These are phyloP conservation scores for Nothophytophthora sp. DNA, from an alignment of 352 stramenopile species.

Conservation along the genomic window DNA sequence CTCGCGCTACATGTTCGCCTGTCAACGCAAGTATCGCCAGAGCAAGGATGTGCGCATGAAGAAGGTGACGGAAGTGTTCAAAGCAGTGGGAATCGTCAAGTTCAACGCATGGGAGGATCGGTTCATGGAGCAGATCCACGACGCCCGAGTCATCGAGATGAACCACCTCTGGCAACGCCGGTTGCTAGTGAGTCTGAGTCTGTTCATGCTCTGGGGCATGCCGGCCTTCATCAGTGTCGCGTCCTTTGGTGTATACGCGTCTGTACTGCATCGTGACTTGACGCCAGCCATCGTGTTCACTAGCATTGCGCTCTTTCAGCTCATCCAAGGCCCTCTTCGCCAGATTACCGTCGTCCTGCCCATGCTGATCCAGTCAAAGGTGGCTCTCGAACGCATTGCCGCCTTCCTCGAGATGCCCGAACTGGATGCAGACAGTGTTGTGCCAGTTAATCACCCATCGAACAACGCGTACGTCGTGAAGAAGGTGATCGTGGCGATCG, in stretches of 20 bases:
- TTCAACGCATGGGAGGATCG: constrained; percentile 91
- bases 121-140: constrained; percentile 79
- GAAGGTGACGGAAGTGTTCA: constrained; percentile 90
- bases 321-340: constrained; percentile 39
- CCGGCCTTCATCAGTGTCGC: constrained; percentile 44
- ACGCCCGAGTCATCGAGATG: constrained; percentile 78
- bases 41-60: constrained; percentile 92
- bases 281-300: constrained; percentile 61
- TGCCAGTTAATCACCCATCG: no score
- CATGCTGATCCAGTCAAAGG: constrained; percentile 1
- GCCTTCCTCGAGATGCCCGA: no score
- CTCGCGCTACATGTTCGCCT: no score
- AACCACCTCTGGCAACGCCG: constrained; percentile 65
- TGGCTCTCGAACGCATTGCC: no score
- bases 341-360: background rate
- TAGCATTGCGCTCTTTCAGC: constrained; percentile 49
- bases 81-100: constrained; percentile 96
- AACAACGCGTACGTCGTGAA: no score
- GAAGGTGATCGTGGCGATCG: no score
- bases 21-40: no score
- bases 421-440: no score
- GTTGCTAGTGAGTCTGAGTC: constrained; percentile 47
- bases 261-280: constrained; percentile 36
- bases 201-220: constrained; percentile 57
- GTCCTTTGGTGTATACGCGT: constrained; percentile 49